Evolutionary conservation across 352 stramenopile species (phyloP), one percentile per base, ranked within the genome.

Genomic region (Phytophthora macrochlamydospora): DNA sequence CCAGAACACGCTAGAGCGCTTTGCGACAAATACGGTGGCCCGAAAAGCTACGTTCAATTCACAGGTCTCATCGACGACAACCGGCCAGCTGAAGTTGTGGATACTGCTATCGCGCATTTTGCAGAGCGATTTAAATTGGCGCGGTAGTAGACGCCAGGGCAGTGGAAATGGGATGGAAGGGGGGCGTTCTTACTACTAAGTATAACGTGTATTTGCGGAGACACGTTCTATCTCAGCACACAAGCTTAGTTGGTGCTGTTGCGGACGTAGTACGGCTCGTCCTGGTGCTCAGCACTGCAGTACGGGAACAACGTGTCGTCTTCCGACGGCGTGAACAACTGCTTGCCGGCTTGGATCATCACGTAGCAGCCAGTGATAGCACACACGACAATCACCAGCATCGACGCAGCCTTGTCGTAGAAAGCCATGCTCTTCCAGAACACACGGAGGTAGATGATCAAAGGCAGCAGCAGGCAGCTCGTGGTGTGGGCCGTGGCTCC

Each of bases 61-160:
- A 70, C 70, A 7, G 85, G 85, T 12, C 65, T 67, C 7, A 85
- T 90, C 52, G 85, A 92, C 58, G 67, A 85, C 32, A 93, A 92
- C 30, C 81, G 85, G 5, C 75, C 83, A 13, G 46, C 56, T 18
- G 55, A 83, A 18, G 74, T 92, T 30, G 42, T 91, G 1, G 73
- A 88, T 28, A 61, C 55, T 1, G 69, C 79, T 3, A 62, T 84
- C 31, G 56, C 64, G 32, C 69, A 87, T 48, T 87, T 87, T 53
- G 49, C 32, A 7, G 73, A 68, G 51, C 57, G 52, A 13, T 57
- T 66, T n/a, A 66, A 71, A 30, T 24, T 67, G 32, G 13, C 75
- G 18, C 35, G 31, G 24, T 53, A 30, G 54, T 3, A 3, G n/a
- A 28, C n/a, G 12, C 5, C 7, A n/a, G 28, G 42, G 6, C 9